A percentile compares a stretch with the other conserved stretches of the same genome.
phyloP scores from a whole-genome alignment of 1,139 yeast species.

The Casaregolazyma lundiana region DNA sequence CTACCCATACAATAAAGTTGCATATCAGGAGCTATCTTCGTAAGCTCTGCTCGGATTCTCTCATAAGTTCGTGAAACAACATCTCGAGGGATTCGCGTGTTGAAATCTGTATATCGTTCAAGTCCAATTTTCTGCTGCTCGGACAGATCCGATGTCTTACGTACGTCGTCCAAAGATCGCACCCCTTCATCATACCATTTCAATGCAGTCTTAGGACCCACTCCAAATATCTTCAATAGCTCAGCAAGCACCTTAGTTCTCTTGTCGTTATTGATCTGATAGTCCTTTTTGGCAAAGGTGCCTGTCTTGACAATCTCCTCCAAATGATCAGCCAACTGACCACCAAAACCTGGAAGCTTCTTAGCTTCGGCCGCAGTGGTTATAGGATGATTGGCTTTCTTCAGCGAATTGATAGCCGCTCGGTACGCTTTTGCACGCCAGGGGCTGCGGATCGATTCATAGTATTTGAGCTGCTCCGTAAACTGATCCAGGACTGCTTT shows the following conservation, averaged over 20 bases:
- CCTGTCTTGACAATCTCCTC: conserved; percentile 45
- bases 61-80: conserved; percentile 44
- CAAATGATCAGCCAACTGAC: conserved; percentile 44
- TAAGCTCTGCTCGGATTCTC: conserved; percentile 34
- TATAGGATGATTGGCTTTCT: conserved; percentile 32
- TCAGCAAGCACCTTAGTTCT: conserved; percentile 31
- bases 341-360: conserved; percentile 43
- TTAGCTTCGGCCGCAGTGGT: conserved; percentile 41
- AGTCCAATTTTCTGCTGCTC: conserved; percentile 44
- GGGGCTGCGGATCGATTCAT: conserved; percentile 6
- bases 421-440: conserved; percentile 41
- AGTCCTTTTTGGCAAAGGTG: conserved; percentile 37
- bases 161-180: conserved; percentile 41
- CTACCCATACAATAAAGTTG: conserved; percentile 50
- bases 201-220: conserved; percentile 46
- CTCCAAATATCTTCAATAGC: conserved; percentile 48
- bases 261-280: conserved; percentile 25
- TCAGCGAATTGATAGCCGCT: conserved; percentile 42
- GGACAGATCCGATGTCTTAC: conserved; percentile 33
- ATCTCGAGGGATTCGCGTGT: conserved; percentile 42
- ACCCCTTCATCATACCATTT: conserved; percentile 42
- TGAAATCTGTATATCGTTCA: conserved; percentile 50
- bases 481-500: conserved; percentile 5
- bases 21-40: conserved; percentile 38
- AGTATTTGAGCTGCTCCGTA: conserved; percentile 6